phyloP scores from a whole-genome alignment of 768 basidiomycete species.

The Inosperma sp. region DNA sequence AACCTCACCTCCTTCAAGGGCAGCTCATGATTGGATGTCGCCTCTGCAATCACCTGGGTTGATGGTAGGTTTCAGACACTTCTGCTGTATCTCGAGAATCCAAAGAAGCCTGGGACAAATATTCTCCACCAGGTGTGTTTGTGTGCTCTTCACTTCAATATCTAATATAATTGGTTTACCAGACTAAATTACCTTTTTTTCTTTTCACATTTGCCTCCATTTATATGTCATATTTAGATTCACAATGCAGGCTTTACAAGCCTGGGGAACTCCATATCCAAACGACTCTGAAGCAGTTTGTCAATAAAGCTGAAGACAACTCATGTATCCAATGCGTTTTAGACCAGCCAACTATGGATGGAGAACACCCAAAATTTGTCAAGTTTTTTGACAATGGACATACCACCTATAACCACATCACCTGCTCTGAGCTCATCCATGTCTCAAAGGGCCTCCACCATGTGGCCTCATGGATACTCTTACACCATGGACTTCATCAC shows the following conservation, averaged over 20 bases:
- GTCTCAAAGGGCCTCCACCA: not conserved
- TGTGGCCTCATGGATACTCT: not conserved
- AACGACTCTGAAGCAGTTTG: not conserved
- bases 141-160: too few species aligned
- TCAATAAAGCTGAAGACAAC: not conserved
- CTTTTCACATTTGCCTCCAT: too few species aligned
- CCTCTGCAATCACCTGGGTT: too few species aligned
- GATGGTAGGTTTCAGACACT: too few species aligned
- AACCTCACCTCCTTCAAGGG: too few species aligned
- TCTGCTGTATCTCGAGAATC: too few species aligned
- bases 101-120: too few species aligned
- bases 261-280: too few species aligned
- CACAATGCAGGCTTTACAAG: not conserved
- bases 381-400: conserved; percentile 1
- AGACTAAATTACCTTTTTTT: too few species aligned
- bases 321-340: not conserved
- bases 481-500: not conserved
- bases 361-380: not conserved
- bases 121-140: too few species aligned
- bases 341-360: not conserved
- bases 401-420: not conserved
- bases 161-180: too few species aligned
- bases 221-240: not conserved
- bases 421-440: not conserved
- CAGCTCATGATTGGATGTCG: too few species aligned